Evolutionary conservation across 2,329 filamentous ascomycete species (phyloP).

Genomic region (Moelleriella libera): DNA sequence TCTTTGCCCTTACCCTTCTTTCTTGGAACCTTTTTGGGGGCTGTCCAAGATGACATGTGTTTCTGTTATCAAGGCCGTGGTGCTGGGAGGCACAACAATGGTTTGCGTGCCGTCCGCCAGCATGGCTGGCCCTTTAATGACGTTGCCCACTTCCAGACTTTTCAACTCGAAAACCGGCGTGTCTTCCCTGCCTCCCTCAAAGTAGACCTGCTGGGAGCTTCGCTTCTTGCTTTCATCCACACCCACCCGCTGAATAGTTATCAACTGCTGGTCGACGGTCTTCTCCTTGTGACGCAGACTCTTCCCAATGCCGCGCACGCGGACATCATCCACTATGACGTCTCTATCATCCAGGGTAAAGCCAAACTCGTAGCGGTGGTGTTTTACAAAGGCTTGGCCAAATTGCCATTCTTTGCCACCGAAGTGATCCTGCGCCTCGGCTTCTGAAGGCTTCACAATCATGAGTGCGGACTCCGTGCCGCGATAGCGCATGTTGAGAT

Average conservation of each 20-base stretch:
- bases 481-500: constrained; percentile 85
- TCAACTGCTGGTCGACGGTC: constrained; percentile 74
- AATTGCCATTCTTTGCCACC: constrained; percentile 65
- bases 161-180: constrained; percentile 77
- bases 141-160: constrained; percentile 57
- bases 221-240: constrained; percentile 47
- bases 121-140: constrained; percentile 68
- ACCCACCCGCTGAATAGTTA: constrained; percentile 47
- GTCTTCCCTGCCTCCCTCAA: constrained; percentile 63
- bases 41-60: constrained; percentile 87
- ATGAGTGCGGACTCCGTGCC: constrained; percentile 86
- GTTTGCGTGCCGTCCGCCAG: constrained; percentile 83
- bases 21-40: constrained; percentile 34
- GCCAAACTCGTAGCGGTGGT: constrained; percentile 86
- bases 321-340: constrained; percentile 81
- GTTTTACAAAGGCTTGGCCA: constrained; percentile 68
- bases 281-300: constrained; percentile 68
- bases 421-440: constrained; percentile 45
- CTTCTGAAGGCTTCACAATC: constrained; percentile 59
- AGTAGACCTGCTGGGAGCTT: constrained; percentile 60
- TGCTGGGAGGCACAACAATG: constrained; percentile 71
- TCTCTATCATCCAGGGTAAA: constrained; percentile 76
- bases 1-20: constrained; percentile 1
- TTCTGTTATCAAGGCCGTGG: constrained; percentile 62
- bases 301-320: constrained; percentile 78